Conservation (phyloP, 2,329 filamentous ascomycete genomes). For the Talaromyces funiculosus region DNA sequence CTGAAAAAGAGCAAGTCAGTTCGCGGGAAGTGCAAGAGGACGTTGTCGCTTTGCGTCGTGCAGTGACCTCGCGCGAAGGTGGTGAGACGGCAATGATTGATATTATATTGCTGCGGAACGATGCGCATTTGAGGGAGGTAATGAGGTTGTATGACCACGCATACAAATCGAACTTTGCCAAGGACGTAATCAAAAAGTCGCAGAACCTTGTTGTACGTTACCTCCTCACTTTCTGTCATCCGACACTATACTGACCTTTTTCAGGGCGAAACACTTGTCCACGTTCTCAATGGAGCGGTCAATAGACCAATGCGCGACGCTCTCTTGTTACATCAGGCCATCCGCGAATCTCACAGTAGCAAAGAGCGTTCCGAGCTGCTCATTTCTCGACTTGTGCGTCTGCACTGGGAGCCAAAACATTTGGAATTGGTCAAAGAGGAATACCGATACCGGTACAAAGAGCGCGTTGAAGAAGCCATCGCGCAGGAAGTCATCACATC, state of each 20-base stretch:
- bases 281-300: conserved; percentile 94
- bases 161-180: conserved; percentile 75
- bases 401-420: conserved; percentile 88
- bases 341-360: conserved; percentile 64
- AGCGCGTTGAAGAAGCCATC: conserved; percentile 70
- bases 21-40: conserved; percentile 61
- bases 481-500: conserved; percentile 64
- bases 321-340: conserved; percentile 81
- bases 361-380: conserved; percentile 78
- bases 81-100: conserved; percentile 83
- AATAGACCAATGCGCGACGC: conserved; percentile 92
- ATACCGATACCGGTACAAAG: conserved; percentile 71
- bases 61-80: conserved; percentile 65
- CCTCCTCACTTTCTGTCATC: neutral
- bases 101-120: conserved; percentile 74
- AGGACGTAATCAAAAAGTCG: conserved; percentile 81
- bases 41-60: conserved; percentile 63
- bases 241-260: neutral
- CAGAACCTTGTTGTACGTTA: conserved; percentile 81
- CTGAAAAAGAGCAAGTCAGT: conserved; percentile 67
- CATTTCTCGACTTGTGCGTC: conserved; percentile 77
- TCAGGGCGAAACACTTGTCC: conserved; percentile 87
- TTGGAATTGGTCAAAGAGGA: conserved; percentile 72
- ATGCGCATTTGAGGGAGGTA: conserved; percentile 75
- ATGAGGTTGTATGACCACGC: conserved; percentile 68